These are phyloP conservation scores for Asterophora lycoperdoides DNA, from an alignment of 768 basidiomycete species.

Conservation along the genomic window DNA sequence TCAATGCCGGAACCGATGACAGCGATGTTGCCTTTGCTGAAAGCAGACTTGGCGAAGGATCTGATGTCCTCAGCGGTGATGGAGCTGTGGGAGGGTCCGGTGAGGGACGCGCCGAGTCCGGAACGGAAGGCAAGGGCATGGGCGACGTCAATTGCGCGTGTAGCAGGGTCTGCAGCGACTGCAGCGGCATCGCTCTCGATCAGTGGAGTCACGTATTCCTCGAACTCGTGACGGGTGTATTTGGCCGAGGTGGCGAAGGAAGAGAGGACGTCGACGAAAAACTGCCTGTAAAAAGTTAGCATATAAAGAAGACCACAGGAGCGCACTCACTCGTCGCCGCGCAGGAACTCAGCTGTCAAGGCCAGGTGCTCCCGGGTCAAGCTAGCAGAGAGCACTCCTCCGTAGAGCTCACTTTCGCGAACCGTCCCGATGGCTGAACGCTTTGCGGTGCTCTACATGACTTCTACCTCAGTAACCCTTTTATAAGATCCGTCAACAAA, in stretches of 20 bases:
- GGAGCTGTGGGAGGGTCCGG: conserved; percentile 65
- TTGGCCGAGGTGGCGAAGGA: conserved; percentile 81
- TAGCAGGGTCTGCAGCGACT: conserved; percentile 56
- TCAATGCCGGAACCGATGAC: conserved; percentile 87
- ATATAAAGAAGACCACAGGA: not conserved
- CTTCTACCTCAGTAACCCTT: not conserved
- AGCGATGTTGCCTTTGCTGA: conserved; percentile 76
- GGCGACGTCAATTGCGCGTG: conserved; percentile 78
- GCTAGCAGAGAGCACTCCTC: conserved; percentile 82
- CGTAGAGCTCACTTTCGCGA: conserved; percentile 90
- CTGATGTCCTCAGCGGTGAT: conserved; percentile 69
- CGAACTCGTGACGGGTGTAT: conserved; percentile 73
- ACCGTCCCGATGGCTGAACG: conserved; percentile 88
- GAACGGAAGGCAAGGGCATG: conserved; percentile 90
- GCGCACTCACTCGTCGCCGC: conserved; percentile 87
- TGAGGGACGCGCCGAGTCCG: conserved; percentile 89
- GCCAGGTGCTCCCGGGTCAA: conserved; percentile 88
- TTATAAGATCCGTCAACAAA: not conserved
- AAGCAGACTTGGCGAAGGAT: conserved; percentile 66
- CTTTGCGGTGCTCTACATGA: conserved; percentile 69
- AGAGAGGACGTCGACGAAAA: conserved; percentile 87
- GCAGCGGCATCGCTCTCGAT: conserved; percentile 66
- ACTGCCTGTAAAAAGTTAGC: conserved; percentile 46
- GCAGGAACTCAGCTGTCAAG: conserved; percentile 91
- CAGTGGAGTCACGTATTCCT: conserved; percentile 68